Conservation (phyloP, 2,329 filamentous ascomycete genomes). For the Cadophora luteo-olivacea region DNA sequence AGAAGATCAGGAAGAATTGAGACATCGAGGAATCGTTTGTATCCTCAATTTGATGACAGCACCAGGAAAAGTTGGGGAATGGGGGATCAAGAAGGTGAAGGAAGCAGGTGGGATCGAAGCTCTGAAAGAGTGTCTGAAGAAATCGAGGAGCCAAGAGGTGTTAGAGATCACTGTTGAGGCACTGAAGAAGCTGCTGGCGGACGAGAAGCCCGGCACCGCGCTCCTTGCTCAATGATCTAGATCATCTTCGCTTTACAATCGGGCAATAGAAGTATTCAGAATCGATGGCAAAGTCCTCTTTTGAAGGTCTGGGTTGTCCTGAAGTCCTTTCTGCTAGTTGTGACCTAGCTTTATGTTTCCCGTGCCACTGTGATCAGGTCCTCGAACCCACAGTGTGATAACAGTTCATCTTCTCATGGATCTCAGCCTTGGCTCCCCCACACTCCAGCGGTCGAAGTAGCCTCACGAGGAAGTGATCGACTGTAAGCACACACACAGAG, state of each 20-base stretch:
- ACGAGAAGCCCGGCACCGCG: constrained; percentile 28
- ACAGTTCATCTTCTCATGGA: background rate
- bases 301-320: background rate
- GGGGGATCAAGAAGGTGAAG: constrained; percentile 65
- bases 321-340: background rate
- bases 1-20: constrained; percentile 73
- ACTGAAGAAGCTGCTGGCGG: constrained; percentile 59
- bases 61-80: constrained; percentile 68
- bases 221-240: constrained; percentile 19
- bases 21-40: constrained; percentile 77
- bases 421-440: background rate
- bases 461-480: background rate
- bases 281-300: background rate
- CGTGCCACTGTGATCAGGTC: background rate
- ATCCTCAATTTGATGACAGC: constrained; percentile 74
- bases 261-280: background rate
- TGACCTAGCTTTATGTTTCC: background rate
- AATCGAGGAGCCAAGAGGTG: constrained; percentile 72
- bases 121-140: constrained; percentile 73
- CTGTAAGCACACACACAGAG: background rate
- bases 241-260: background rate
- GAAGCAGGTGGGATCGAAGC: constrained; percentile 69
- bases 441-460: background rate
- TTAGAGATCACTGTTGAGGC: constrained; percentile 74
- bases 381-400: too few relatives aligned